Evolutionary conservation across 2,329 filamentous ascomycete genomes (phyloP).

Genomic region (Aspergillus brunneoviolaceus): DNA sequence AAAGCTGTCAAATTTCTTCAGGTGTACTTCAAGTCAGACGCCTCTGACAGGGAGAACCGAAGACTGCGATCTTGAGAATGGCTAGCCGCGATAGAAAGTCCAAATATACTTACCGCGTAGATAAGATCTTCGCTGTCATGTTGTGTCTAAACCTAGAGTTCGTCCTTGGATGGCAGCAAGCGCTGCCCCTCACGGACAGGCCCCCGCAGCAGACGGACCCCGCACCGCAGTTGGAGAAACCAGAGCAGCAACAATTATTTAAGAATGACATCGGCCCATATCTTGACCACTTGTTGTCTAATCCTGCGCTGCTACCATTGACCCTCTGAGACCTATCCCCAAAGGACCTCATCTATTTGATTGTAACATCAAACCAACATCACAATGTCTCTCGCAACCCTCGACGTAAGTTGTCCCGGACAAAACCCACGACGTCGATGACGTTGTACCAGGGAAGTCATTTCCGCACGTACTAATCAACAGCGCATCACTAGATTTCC

Average conservation of each 20-base stretch:
- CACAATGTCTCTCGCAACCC: constrained; percentile 45
- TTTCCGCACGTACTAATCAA: neutral
- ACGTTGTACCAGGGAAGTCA: neutral
- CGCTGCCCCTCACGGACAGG: constrained; percentile 8
- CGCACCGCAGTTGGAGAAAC: constrained; percentile 17
- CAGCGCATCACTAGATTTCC: constrained; percentile 24
- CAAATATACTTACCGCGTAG: constrained; percentile 6
- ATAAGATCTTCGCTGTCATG: neutral
- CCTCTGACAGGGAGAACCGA: too few species aligned
- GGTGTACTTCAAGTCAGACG: constrained; percentile 9
- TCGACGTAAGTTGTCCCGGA: constrained; percentile 38
- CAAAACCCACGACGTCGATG: neutral
- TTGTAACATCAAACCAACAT: neutral
- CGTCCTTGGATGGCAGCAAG: neutral
- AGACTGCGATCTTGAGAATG: too few species aligned
- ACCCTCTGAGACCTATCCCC: neutral
- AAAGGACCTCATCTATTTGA: neutral
- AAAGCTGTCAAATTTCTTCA: constrained; percentile 29
- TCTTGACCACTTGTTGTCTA: neutral
- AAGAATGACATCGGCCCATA: constrained; percentile 9
- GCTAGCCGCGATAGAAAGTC: neutral
- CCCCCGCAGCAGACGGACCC: constrained; percentile 8
- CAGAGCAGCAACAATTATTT: constrained; percentile 15
- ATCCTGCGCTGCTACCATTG: neutral
- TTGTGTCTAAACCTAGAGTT: neutral